A percentile compares a stretch with the other conserved stretches of the same genome.
phyloP scores from a whole-genome alignment of 495 filamentous ascomycete species.

The Zalerion maritima region DNA sequence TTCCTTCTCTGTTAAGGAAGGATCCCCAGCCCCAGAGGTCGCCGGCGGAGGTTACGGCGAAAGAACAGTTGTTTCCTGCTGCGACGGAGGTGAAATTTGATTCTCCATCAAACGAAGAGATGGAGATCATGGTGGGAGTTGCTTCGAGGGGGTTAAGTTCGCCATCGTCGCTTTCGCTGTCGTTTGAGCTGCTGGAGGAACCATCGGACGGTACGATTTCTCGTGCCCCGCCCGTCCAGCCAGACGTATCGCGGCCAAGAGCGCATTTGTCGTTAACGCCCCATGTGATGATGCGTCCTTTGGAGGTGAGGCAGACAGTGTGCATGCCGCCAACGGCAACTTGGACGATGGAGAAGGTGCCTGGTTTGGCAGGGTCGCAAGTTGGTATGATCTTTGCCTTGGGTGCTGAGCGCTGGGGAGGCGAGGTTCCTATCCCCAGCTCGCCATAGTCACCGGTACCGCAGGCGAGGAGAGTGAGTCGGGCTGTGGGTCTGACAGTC shows the following conservation, averaged over 20 bases:
- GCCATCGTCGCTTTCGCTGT: conserved; percentile 35
- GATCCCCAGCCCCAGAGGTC: conserved; percentile 58
- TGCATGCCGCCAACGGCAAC: conserved; percentile 44
- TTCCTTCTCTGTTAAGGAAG: conserved; percentile 50
- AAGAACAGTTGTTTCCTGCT: conserved; percentile 48
- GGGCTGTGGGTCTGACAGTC: too few species aligned
- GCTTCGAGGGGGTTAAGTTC: conserved; percentile 46
- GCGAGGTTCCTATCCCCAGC: too few species aligned
- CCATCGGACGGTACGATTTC: too few species aligned
- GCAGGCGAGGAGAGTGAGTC: conserved; percentile 6
- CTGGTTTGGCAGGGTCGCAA: background rate
- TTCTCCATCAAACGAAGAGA: conserved; percentile 32
- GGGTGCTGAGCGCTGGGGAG: conserved; percentile 4
- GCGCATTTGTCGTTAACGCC: conserved; percentile 45
- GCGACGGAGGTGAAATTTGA: conserved; percentile 45
- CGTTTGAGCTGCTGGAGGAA: conserved; percentile 37
- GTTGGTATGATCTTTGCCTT: conserved; percentile 3
- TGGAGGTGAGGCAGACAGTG: conserved; percentile 34
- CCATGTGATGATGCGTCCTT: conserved; percentile 44
- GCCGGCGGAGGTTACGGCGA: conserved; percentile 52
- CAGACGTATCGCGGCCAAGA: conserved; percentile 37
- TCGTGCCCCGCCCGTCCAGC: conserved; percentile 42
- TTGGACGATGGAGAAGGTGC: conserved; percentile 25
- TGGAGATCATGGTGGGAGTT: conserved; percentile 42
- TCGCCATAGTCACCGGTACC: conserved; percentile 6